phyloP scores from a whole-genome alignment of 2,329 filamentous ascomycete genomes.

The Trichoderma atrobrunneum region DNA sequence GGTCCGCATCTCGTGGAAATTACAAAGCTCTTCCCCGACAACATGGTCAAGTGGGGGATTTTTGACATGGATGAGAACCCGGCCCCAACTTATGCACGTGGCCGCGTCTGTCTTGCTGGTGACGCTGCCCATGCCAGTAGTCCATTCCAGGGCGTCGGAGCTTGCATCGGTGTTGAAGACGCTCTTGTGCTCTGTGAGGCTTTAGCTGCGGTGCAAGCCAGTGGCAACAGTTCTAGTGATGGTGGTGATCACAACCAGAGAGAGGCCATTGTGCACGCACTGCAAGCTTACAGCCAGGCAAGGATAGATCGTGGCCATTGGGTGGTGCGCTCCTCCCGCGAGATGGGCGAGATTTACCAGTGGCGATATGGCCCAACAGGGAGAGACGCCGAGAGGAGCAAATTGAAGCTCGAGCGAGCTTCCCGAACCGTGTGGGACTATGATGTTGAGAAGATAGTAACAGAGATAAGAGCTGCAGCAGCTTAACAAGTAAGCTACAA shows the following conservation, averaged over 20 bases:
- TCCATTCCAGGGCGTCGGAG: background rate
- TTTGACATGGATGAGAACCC: background rate
- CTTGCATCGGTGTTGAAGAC: background rate
- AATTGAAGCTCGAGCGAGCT: background rate
- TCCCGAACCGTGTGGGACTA: background rate
- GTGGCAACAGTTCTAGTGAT: background rate
- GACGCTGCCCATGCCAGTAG: background rate
- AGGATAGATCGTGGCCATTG: background rate
- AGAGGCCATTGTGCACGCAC: background rate
- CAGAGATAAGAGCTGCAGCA: background rate
- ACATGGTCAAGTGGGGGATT: background rate
- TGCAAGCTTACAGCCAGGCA: background rate
- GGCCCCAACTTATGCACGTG: background rate
- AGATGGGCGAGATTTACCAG: background rate
- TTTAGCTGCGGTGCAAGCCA: background rate
- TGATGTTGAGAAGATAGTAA: background rate
- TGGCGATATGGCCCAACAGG: background rate
- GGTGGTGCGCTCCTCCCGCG: background rate
- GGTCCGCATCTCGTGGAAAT: background rate
- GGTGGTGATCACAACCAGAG: background rate
- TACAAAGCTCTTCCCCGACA: background rate
- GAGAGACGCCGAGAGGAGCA: background rate
- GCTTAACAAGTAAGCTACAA: background rate
- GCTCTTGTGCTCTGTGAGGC: background rate
- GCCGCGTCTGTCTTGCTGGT: background rate